phyloP scores from a whole-genome alignment of 179 eudicot genomes.

The Silene coronaria region DNA sequence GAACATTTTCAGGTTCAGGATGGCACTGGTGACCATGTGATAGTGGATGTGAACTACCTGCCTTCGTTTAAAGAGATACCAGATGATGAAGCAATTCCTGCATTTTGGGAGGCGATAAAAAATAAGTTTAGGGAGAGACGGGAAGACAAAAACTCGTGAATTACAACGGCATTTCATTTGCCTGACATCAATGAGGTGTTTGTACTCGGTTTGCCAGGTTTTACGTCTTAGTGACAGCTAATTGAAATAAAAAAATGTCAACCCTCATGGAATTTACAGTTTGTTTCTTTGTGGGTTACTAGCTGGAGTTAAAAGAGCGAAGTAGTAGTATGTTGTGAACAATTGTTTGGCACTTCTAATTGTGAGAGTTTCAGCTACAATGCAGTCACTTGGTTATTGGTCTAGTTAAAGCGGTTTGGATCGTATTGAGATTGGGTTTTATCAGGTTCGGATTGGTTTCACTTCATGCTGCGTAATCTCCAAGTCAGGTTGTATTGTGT shows the following conservation, averaged over 20 bases:
- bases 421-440: too few relatives aligned
- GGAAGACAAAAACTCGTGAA: neutral
- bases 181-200: neutral
- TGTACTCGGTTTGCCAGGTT: neutral
- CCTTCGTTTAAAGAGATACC: constrained; percentile 96
- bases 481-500: too few relatives aligned
- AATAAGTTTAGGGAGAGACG: constrained; percentile 35
- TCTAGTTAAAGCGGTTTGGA: too few relatives aligned
- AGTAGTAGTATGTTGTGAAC: too few relatives aligned
- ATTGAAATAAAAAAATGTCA: neutral
- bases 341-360: too few relatives aligned
- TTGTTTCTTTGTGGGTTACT: neutral
- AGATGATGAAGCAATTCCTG: constrained; percentile 69
- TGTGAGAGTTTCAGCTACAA: too few relatives aligned
- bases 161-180: neutral
- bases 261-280: neutral
- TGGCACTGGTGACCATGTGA: constrained; percentile 74
- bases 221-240: neutral
- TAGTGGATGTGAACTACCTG: constrained; percentile 92
- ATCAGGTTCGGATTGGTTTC: too few relatives aligned
- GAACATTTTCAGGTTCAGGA: constrained; percentile 56
- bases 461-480: too few relatives aligned
- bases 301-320: neutral
- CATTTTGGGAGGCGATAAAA: constrained; percentile 87
- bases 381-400: too few relatives aligned